phyloP scores from a whole-genome alignment of 306 rosid species.

The Rosa rugosa region DNA sequence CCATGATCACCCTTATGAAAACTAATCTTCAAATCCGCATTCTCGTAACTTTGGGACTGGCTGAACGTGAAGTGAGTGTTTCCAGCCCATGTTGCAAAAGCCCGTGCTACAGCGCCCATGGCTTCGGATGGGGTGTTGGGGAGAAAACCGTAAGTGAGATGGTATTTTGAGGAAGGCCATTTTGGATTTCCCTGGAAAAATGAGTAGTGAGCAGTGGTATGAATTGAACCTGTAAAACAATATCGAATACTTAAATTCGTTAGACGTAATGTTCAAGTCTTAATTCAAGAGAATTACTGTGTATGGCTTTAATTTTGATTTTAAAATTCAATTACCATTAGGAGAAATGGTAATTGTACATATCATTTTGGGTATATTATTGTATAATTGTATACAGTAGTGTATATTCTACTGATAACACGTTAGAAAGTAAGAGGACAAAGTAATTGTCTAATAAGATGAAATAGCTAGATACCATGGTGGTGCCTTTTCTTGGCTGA shows the following conservation, averaged over 20 bases:
- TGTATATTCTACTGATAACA: too few species aligned
- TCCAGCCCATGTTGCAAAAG: background rate
- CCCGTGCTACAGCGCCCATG: background rate
- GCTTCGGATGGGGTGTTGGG: background rate
- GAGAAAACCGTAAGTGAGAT: constrained; percentile 20
- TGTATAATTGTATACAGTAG: too few species aligned
- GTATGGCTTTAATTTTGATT: too few species aligned
- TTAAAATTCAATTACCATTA: too few species aligned
- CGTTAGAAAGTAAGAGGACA: too few species aligned
- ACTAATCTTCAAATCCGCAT: background rate
- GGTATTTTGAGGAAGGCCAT: constrained; percentile 29
- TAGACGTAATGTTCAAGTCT: background rate
- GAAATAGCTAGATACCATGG: too few species aligned
- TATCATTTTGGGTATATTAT: too few species aligned
- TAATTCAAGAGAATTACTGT: too few species aligned
- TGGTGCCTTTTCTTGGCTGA: too few species aligned
- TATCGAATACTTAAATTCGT: background rate
- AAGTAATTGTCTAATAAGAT: too few species aligned
- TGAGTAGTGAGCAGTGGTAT: constrained; percentile 7
- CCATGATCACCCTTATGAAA: background rate
- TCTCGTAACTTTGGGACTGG: background rate
- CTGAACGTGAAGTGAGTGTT: background rate
- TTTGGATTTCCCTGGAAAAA: constrained; percentile 2
- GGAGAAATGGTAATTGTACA: too few species aligned
- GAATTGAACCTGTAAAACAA: background rate